Evolutionary conservation across 2,329 filamentous ascomycete genomes (phyloP).

Genomic region (Monascus ruber): DNA sequence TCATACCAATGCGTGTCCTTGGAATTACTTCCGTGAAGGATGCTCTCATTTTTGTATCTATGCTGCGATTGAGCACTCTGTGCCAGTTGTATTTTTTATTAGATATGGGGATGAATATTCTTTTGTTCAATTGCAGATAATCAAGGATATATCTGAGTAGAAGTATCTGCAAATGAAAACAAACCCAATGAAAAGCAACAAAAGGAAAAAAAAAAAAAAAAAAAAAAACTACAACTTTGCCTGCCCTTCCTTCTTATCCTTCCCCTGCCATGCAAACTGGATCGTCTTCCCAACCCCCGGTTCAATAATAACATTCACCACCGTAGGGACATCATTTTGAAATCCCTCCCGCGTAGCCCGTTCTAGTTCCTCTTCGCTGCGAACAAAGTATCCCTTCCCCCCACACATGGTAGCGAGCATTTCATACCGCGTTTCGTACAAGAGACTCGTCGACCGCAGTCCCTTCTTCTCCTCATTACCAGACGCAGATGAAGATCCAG

Average conservation of each 20-base stretch:
- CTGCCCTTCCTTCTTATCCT: conserved; percentile 11
- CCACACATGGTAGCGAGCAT: conserved; percentile 45
- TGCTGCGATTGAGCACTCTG: too few relatives aligned
- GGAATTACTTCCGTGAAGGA: too few relatives aligned
- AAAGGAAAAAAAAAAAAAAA: too few relatives aligned
- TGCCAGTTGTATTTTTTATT: too few relatives aligned
- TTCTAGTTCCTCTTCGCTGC: conserved; percentile 41
- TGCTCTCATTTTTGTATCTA: too few relatives aligned
- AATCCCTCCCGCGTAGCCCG: conserved; percentile 42
- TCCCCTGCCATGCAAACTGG: conserved; percentile 26
- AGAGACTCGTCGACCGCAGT: conserved; percentile 39
- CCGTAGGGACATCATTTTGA: conserved; percentile 33
- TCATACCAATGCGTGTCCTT: too few relatives aligned
- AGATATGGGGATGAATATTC: too few relatives aligned
- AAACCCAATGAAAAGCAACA: too few relatives aligned
- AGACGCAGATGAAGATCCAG: not conserved
- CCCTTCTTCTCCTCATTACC: conserved; percentile 15
- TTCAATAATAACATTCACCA: conserved; percentile 47
- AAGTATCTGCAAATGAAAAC: too few relatives aligned
- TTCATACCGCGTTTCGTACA: conserved; percentile 46
- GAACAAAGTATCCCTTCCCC: conserved; percentile 41
- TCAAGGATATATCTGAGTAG: too few relatives aligned
- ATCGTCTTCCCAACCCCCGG: conserved; percentile 34
- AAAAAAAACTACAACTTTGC: conserved; percentile 11
- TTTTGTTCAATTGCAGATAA: too few relatives aligned